phyloP scores from a whole-genome alignment of 1,139 yeast genomes.

The Yamadazyma membranifaciens region DNA sequence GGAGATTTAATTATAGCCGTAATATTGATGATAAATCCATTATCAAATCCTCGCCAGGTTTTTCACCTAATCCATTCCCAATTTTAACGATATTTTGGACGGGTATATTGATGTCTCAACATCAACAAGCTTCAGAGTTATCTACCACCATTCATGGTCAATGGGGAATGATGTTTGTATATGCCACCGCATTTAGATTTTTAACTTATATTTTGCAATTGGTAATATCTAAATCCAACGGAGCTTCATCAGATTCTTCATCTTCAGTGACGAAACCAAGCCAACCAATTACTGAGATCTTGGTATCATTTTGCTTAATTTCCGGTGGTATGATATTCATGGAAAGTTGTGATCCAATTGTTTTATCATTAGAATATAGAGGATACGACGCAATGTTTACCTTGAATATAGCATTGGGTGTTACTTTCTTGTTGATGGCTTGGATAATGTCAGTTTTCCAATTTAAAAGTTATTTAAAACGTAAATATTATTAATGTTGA shows the following conservation, averaged over 20 bases:
- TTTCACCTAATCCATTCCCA: constrained; percentile 90
- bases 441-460: constrained; percentile 79
- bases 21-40: constrained; percentile 14
- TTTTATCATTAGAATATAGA: constrained; percentile 78
- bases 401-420: constrained; percentile 79
- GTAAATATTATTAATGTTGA: constrained; percentile 9
- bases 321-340: constrained; percentile 91
- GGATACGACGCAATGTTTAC: constrained; percentile 91
- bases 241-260: neutral
- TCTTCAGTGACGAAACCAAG: constrained; percentile 39
- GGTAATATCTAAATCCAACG: constrained; percentile 44
- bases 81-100: constrained; percentile 93
- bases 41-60: constrained; percentile 62
- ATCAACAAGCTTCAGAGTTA: constrained; percentile 74
- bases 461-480: constrained; percentile 52
- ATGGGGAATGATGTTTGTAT: constrained; percentile 84
- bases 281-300: constrained; percentile 78
- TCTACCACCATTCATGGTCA: constrained; percentile 82
- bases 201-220: constrained; percentile 62
- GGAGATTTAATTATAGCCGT: constrained; percentile 45
- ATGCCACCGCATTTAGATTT: constrained; percentile 75
- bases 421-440: constrained; percentile 78
- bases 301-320: constrained; percentile 73
- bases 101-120: constrained; percentile 94
- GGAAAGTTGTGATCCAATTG: constrained; percentile 86